These are phyloP conservation scores for Paraphoma sp. DNA, from an alignment of 2,329 filamentous ascomycete species.

Conservation along the genomic window DNA sequence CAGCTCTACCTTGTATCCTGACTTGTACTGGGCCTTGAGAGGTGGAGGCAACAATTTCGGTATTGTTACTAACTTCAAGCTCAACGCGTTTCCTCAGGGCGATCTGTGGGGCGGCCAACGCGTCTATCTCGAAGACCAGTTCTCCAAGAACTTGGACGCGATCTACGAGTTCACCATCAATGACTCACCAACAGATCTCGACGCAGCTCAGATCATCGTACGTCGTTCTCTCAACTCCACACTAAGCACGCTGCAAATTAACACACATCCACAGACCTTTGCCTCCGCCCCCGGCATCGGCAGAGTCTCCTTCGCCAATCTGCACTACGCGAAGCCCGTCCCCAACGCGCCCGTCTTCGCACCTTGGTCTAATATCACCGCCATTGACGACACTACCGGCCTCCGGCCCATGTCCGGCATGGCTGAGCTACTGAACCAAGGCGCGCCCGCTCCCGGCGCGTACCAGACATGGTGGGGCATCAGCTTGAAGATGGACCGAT, in stretches of 20 bases:
- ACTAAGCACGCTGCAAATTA: conserved; percentile 2
- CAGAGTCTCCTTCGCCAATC: conserved; percentile 23
- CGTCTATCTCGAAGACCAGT: conserved; percentile 16
- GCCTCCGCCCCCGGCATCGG: conserved; percentile 20
- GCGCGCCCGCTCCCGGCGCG: conserved; percentile 13
- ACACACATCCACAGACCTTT: conserved; percentile 26
- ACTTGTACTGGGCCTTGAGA: conserved; percentile 49
- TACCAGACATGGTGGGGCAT: conserved; percentile 38
- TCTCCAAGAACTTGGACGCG: conserved; percentile 12
- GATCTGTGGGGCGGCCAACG: conserved; percentile 37
- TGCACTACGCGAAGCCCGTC: conserved; percentile 33
- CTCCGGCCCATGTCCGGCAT: conserved; percentile 27
- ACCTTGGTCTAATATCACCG: conserved; percentile 27
- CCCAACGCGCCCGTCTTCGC: conserved; percentile 31
- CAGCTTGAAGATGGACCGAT: conserved; percentile 31
- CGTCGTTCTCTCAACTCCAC: conserved; percentile 22
- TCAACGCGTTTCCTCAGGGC: conserved; percentile 30
- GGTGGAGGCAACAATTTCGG: conserved; percentile 46
- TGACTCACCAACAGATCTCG: conserved; percentile 16
- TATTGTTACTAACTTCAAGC: conserved; percentile 37
- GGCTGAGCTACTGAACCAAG: conserved; percentile 18
- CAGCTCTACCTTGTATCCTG: conserved; percentile 33
- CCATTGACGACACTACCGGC: conserved; percentile 26
- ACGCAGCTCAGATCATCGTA: conserved; percentile 22
- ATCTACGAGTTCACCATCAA: conserved; percentile 24